Percentiles rank a stretch among this genome's conserved stretches.
Evolutionary conservation across 352 stramenopile genomes (phyloP).

Genomic region (Phytophthora quininea): DNA sequence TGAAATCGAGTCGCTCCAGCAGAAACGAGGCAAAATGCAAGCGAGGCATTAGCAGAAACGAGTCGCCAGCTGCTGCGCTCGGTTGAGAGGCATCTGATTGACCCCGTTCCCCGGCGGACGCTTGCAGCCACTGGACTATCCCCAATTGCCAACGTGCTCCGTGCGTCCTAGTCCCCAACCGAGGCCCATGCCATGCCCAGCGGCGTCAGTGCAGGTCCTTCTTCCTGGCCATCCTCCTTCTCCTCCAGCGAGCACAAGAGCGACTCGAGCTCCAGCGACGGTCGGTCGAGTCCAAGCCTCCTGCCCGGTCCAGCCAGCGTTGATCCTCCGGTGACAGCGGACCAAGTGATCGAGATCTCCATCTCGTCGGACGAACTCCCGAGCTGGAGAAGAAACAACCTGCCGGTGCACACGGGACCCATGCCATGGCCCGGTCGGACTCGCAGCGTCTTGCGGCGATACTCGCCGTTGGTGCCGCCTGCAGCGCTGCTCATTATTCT

Average conservation of each 20-base stretch:
- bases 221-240: slow-evolving; percentile 28
- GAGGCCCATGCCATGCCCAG: slow-evolving; percentile 41
- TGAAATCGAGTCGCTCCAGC: slow-evolving; percentile 12
- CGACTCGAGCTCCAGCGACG: slow-evolving; percentile 22
- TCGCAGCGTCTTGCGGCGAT: slow-evolving; percentile 37
- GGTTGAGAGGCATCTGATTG: slow-evolving; percentile 30
- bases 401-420: slow-evolving; percentile 19
- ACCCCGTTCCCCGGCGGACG: slow-evolving; percentile 28
- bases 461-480: slow-evolving; percentile 40
- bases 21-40: slow-evolving; percentile 15
- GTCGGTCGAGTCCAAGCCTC: slow-evolving; percentile 3
- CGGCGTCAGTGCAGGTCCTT: slow-evolving; percentile 19
- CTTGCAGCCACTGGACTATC: slow-evolving; percentile 15
- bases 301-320: slow-evolving; percentile 21
- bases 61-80: slow-evolving; percentile 31
- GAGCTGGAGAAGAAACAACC: slow-evolving; percentile 23
- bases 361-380: slow-evolving; percentile 32
- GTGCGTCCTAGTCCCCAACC: slow-evolving; percentile 7
- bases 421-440: slow-evolving; percentile 40
- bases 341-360: slow-evolving; percentile 39
- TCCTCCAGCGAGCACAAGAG: slow-evolving; percentile 40
- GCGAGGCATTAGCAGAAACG: slow-evolving; percentile 32
- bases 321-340: slow-evolving; percentile 15
- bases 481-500: slow-evolving; percentile 36
- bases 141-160: slow-evolving; percentile 39